Evolutionary conservation across 2,329 filamentous ascomycete species (phyloP), one percentile per base, ranked within the genome.

Genomic region (Colletotrichum godetiae): DNA sequence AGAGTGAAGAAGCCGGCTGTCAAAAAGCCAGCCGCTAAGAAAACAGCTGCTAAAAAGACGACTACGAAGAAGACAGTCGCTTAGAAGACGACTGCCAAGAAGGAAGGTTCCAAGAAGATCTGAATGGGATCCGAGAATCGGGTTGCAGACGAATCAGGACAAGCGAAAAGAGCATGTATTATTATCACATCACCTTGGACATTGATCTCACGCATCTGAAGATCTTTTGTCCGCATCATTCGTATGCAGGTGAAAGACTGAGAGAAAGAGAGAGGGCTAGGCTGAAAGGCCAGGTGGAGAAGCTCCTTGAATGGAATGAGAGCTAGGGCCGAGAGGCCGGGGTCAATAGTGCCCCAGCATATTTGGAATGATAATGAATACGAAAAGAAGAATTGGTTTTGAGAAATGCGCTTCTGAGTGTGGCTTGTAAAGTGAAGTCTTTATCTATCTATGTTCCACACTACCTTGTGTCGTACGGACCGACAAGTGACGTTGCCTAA

Each of bases 361-460:
- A 55, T 33, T 29, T 69, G 53, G 71, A 62, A 73, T 73, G 71
- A 73, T 73, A 73, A 73, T 73, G 71, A 73, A 66, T 27, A 71
- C 67, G 56, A 66, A 29, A 65, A 53, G 7, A 37, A 59, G 8
- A 52, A 24, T 56, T 59, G 52, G 53, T 4, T n/a, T 59, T 59
- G 27, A 24, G 15, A 55, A 57, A 42, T 22, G 6, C 37, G 31
- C 37, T 52, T 12, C 7, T 27, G 24, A 27, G 5, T 27, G 22
- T 24, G 12, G 53, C 27, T 37, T 57, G 52, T 13, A 6, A 12
- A 42, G 33, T 63, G 7, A 63, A 53, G 27, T 27, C 19, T 2
- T 4, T 5, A 27, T 27, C 7, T 24, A 5, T 35, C 13, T 35
- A 4, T 4, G n/a, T 22, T 11, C 19, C 19, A 19, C 19, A 19